These are phyloP conservation scores for Nakazawaea ishiwadae DNA, from an alignment of 805 yeast species.

Conservation along the genomic window DNA sequence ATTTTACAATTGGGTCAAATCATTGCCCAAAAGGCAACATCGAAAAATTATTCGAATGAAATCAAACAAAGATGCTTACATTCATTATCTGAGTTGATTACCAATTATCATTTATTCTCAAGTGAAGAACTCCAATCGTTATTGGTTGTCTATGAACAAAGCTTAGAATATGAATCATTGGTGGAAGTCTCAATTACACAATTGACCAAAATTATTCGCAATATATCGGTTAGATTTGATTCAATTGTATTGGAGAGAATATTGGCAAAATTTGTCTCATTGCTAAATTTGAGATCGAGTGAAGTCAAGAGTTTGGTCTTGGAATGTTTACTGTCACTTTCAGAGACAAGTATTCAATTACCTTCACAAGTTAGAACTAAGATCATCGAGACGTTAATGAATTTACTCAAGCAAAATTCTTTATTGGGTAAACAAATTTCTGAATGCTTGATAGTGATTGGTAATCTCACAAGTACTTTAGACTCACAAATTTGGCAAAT, in stretches of 20 bases:
- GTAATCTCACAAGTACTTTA: background rate
- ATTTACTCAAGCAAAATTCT: background rate
- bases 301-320: slow-evolving; percentile 1
- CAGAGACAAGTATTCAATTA: background rate
- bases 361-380: background rate
- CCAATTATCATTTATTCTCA: background rate
- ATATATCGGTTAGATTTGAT: background rate
- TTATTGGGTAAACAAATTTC: slow-evolving; percentile 3
- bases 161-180: slow-evolving; percentile 31
- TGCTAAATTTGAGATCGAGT: slow-evolving; percentile 5
- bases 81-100: slow-evolving; percentile 10
- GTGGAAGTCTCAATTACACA: slow-evolving; percentile 26
- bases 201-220: slow-evolving; percentile 15
- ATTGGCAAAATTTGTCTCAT: slow-evolving; percentile 1
- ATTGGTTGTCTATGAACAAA: slow-evolving; percentile 26
- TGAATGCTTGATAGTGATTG: slow-evolving; percentile 1
- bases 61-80: slow-evolving; percentile 25
- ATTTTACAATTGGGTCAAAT: background rate
- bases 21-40: slow-evolving; percentile 19
- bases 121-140: slow-evolving; percentile 13
- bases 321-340: slow-evolving; percentile 3
- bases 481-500: background rate
- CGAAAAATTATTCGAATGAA: slow-evolving; percentile 28
- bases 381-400: background rate
- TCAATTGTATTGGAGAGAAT: background rate